Conservation (phyloP, 1,284 basidiomycete genomes). For the Apiotrichum akiyoshidainum region DNA sequence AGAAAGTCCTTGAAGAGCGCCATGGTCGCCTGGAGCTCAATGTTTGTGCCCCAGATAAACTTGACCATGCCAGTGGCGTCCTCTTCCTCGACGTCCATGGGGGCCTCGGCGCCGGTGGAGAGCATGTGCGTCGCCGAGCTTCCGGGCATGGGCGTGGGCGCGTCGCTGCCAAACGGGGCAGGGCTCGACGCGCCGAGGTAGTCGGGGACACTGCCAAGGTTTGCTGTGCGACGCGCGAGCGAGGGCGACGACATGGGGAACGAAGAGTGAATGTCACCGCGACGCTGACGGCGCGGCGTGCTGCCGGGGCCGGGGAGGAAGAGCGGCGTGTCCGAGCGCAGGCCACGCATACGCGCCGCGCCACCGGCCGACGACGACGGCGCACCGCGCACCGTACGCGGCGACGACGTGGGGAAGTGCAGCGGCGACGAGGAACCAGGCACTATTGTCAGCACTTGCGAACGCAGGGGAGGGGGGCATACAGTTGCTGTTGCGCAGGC, state of each 20-base stretch:
- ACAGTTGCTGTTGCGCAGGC: slow-evolving; percentile 15
- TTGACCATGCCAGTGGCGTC: slow-evolving; percentile 61
- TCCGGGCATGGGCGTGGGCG: slow-evolving; percentile 1
- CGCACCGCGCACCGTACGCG: slow-evolving; percentile 47
- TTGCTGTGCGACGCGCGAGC: slow-evolving; percentile 28
- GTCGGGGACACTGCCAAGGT: neutral
- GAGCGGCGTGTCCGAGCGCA: slow-evolving; percentile 39
- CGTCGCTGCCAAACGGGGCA: neutral
- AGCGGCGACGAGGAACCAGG: slow-evolving; percentile 57
- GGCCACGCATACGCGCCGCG: slow-evolving; percentile 15
- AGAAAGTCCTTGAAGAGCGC: slow-evolving; percentile 84
- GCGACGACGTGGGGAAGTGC: slow-evolving; percentile 70
- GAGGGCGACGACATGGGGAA: slow-evolving; percentile 62
- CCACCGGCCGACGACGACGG: slow-evolving; percentile 7
- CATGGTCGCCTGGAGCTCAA: slow-evolving; percentile 87
- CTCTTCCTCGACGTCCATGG: slow-evolving; percentile 44
- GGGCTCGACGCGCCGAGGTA: slow-evolving; percentile 7
- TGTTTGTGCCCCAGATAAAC: slow-evolving; percentile 95
- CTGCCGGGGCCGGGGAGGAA: slow-evolving; percentile 53
- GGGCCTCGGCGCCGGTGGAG: slow-evolving; percentile 55
- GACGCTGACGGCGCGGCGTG: slow-evolving; percentile 65
- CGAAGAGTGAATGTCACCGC: slow-evolving; percentile 80
- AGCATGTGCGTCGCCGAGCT: slow-evolving; percentile 14
- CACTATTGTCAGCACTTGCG: neutral
- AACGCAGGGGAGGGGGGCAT: neutral